Base-by-base conservation (phyloP, 164 flowering plant species). In the Santalum album region DNA sequence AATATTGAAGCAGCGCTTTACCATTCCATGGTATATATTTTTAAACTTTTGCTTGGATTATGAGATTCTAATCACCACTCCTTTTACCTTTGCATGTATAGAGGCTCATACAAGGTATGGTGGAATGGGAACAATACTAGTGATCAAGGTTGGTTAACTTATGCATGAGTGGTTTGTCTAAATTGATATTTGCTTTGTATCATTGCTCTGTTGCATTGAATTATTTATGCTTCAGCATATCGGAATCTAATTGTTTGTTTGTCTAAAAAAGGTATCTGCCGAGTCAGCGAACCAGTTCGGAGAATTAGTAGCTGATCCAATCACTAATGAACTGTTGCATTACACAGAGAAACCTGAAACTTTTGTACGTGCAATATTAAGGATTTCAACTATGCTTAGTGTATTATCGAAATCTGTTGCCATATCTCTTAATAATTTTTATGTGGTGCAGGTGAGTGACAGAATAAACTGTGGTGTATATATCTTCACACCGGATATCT, bases 301-400 rank as follows among this genome's bases (percentile, higher is more conserved):
- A 15, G 98, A 88, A 66, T 71, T 89, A 69, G 90, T 91, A 20
- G 94, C 96, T 34, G 98, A 91, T 80, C 87, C 94, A 43, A 58
- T 36, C 54, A 84, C 98, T 59, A 80, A 86, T 60, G 98, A 92
- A 60, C 63, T 92, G 58, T 63, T 91, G 83, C 98, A 91, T 67
- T 91, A 91, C 65, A 80, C 98, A 0, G 96, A 88, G 68, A 91
- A 89, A 72, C 98, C 98, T 36, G 98, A 91, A 73, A 88, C 96
- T 56, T 91, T 91, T 83, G 98, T 91, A 81, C 23, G 96, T 79
- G 35, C 17, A 35, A 20, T 22, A 51, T 56, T 45, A 21, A 25
- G 54, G 15, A 45, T 56, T 53, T 38, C 34, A 32, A 54, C 12
- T 25, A 27, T 49, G 19, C 38, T 15, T 11, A 29, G 19, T 19